Evolutionary conservation across 2,329 filamentous ascomycete genomes (phyloP), one percentile per base, ranked within the genome.

Genomic region (Colletotrichum viniferum): DNA sequence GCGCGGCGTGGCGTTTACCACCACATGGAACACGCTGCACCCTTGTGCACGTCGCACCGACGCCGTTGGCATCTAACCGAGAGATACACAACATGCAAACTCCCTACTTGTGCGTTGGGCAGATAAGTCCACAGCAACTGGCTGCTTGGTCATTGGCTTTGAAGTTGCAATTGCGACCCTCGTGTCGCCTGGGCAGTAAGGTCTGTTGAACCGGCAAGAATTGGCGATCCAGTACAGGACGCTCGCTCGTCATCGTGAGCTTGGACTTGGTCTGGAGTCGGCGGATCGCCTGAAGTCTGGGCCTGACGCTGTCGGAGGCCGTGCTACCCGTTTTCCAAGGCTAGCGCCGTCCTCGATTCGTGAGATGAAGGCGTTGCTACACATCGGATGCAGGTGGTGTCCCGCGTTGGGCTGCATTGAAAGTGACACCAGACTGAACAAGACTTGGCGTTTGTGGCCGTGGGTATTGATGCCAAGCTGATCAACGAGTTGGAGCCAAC

Each of bases 21-120:
- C 66, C 70, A 72, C 55, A 61, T 69, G 68, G 61, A 43, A 63
- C 32, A 36, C 61, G 32, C 21, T 34, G 12, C 16, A 63, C 8
- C 34, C 61, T 34, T 63, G 61, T 12, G 36, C 7, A n/a, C 34
- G 61, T 63, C 5, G 34, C 32, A 63, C 32, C 32, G 21, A 18
- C 4, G 61, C 30, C 13, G 18, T 43, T 38, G 61, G 32, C 61
- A 34, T 63, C 61, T 38, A 63, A 63, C 32, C 61, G 61, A 63
- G 34, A n/a, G 13, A 24, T 52, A 9, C 34, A 63, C 34, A 38
- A 36, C 32, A 63, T 34, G 32, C 34, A 43, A 63, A 36, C 61
- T 18, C n/a, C 28, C 34, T 26, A 26, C 16, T 38, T 63, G 61
- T 63, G 34, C 21, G 14, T n/a, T 26, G 21, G 21, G 24, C 18